These are phyloP conservation scores for Hemisphaericaspora subhashii DNA, from an alignment of 1,139 yeast species.

Conservation along the genomic window DNA sequence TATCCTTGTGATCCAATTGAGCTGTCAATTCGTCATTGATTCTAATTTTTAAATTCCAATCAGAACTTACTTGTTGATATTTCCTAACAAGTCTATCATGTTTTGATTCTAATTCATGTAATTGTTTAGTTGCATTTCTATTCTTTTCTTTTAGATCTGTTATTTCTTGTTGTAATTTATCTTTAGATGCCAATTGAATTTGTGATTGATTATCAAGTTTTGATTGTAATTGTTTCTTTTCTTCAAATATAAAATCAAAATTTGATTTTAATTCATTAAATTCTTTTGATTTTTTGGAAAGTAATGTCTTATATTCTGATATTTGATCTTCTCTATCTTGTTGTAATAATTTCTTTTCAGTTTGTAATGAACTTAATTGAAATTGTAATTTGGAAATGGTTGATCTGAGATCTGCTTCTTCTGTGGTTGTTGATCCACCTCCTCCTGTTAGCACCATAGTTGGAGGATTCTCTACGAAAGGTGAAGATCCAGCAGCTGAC, in stretches of 20 bases:
- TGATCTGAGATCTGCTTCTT: slow-evolving; percentile 12
- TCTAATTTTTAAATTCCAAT: slow-evolving; percentile 29
- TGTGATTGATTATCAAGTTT: slow-evolving; percentile 49
- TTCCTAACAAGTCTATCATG: slow-evolving; percentile 23
- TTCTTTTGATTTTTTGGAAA: slow-evolving; percentile 34
- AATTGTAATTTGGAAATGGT: slow-evolving; percentile 30
- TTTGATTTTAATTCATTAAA: slow-evolving; percentile 46
- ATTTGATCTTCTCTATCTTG: slow-evolving; percentile 31
- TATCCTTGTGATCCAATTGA: slow-evolving; percentile 22
- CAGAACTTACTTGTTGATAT: slow-evolving; percentile 32
- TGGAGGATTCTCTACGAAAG: slow-evolving; percentile 18
- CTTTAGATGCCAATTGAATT: slow-evolving; percentile 38
- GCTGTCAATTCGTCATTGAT: slow-evolving; percentile 31
- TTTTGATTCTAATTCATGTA: slow-evolving; percentile 24
- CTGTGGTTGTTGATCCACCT: no score
- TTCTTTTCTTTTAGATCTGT: slow-evolving; percentile 20
- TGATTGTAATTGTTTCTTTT: slow-evolving; percentile 56
- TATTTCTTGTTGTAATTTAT: slow-evolving; percentile 34
- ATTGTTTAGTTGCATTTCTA: slow-evolving; percentile 14
- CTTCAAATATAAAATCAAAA: slow-evolving; percentile 55
- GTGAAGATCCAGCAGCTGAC: slow-evolving; percentile 18
- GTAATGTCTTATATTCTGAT: slow-evolving; percentile 28
- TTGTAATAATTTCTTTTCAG: slow-evolving; percentile 36
- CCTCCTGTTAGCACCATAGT: background rate
- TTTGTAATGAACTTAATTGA: slow-evolving; percentile 28